Evolutionary conservation across 352 stramenopile genomes (phyloP), one percentile per base, ranked within the genome.

Genomic region (Phytophthora ohioensis): DNA sequence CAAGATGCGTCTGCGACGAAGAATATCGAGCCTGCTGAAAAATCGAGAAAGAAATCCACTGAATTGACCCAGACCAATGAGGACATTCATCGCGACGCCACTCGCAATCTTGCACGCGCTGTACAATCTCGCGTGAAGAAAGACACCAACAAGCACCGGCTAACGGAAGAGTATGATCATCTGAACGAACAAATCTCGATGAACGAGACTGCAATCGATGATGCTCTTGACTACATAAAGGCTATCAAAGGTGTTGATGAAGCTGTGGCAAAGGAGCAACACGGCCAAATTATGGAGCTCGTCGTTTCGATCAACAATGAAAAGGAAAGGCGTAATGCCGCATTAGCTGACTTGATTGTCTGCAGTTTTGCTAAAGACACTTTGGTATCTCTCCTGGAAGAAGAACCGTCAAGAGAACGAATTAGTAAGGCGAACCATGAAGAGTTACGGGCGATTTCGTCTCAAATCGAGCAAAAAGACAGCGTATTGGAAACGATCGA

Each of bases 231-330:
- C 36, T 74, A 71, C 45, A 52, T 74, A n/a, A 74, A 74, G 21
- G 41, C 59, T 4, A 65, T 74, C n/a, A 70, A 71, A 61, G 39
- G 67, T 32, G 55, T 65, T 4, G 66, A 73, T 73, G 42, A 64
- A 58, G 51, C 51, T 15, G 27, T 39, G 21, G 67, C 60, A 5
- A 57, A 31, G 32, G 67, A 74, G 41, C 67, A 74, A 4, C 67
- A 74, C 46, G 52, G 34, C 13, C 67, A 74, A 12, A 43, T 74
- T 30, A 74, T 70, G 67, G 67, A 74, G 67, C 60, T 74, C 8
- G 32, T 66, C 13, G 67, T 70, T 27, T 74, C 61, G 5, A 74
- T 74, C 30, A 74, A 74, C 32, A 60, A 64, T 15, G 60, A 69
- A 17, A 70, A 71, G 30, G 32, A 74, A 15, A 71, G 36, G 3